Evolutionary conservation across 257 asterid genomes (phyloP), one percentile per base, ranked within the genome.

Genomic region (Salvia splendens): DNA sequence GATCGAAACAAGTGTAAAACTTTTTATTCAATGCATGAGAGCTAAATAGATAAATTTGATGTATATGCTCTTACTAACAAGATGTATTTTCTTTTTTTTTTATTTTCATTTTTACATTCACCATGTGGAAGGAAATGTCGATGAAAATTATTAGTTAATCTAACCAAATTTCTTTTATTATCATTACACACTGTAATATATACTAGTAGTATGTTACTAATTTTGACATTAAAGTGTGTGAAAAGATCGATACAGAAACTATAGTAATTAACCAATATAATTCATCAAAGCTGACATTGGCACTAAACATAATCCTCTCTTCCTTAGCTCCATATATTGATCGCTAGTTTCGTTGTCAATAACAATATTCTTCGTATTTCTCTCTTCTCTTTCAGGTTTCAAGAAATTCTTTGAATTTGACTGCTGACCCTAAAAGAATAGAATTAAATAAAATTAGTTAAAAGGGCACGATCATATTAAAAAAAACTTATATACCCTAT

Each of bases 251-350:
- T 12, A 30, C 2, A 57, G 12, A 65, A 41, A 17, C 6, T 24
- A 38, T 28, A 17, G 1, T 11, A 7, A 33, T 75, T 68, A 78
- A 6, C 77, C 80, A 9, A 73, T 49, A 64, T 83, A 80, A 45
- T 83, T 64, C 14, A 79, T 60, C 54, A 88, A 65, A 38, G 79
- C 68, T 49, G 95, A 86, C 71, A 82, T 72, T 10, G 93, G 93
- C 80, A 88, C 72, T 38, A 85, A 60, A 67, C 93, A 88, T 3
- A 85, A 53, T 28, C 93, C 93, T 61, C 73, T 85, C 60, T 75
- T 85, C 83, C 78, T 73, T 24, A 83, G 74, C 63, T 80, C 87
- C 32, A 17, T 63, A 40, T 70, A 69, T 20, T 67, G 80, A 70
- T 85, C 79, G 38, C 36, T 45, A 30, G 40, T 78, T 30, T 55